These are phyloP conservation scores for Blastobotrys capitulatus DNA, from an alignment of 1,139 yeast species.

Conservation along the genomic window DNA sequence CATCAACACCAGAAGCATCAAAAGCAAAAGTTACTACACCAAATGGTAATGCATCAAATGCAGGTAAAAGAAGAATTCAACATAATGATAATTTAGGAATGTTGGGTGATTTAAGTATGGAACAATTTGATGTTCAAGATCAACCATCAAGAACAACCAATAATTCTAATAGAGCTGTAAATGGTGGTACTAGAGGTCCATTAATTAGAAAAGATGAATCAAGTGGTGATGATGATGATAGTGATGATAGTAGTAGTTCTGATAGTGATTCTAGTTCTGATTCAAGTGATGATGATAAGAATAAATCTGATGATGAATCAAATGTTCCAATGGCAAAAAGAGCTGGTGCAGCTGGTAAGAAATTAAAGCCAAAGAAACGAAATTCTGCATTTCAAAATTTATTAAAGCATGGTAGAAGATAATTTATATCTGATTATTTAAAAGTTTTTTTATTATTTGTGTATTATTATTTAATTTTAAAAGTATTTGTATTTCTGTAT, in stretches of 20 bases:
- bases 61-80: background rate
- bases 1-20: background rate
- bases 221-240: conserved; percentile 5
- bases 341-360: conserved; percentile 5
- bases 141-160: conserved; percentile 1
- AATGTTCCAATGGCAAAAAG: conserved; percentile 12
- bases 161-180: background rate
- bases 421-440: background rate
- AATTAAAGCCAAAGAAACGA: conserved; percentile 1
- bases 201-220: background rate
- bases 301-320: conserved; percentile 10
- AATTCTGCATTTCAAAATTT: conserved; percentile 12
- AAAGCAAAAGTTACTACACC: no score
- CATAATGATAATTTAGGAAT: conserved; percentile 3
- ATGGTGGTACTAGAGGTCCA: conserved; percentile 2
- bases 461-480: no score
- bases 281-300: conserved; percentile 5
- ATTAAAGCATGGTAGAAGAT: conserved; percentile 5
- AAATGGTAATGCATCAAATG: background rate
- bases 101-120: conserved; percentile 10
- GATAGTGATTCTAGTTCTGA: conserved; percentile 2
- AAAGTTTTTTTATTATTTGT: no score
- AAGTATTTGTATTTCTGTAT: no score
- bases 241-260: background rate
- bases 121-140: conserved; percentile 12